Percentiles rank a stretch among this genome's conserved stretches.
Conservation (phyloP, 2,329 filamentous ascomycete species). For the Monilinia fructicola region DNA sequence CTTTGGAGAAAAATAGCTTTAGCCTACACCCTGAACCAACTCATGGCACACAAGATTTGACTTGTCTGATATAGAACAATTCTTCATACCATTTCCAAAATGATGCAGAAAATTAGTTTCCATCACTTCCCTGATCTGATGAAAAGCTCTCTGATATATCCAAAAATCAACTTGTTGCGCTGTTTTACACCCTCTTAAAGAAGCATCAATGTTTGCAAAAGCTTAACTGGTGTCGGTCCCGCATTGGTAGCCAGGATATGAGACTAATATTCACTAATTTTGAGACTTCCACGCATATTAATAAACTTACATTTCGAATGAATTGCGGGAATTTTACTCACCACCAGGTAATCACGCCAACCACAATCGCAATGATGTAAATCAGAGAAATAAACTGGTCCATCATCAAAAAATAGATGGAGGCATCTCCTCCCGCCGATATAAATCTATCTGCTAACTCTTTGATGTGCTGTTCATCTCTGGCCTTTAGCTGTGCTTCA, state of each 20-base stretch:
- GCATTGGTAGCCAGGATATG: too few species aligned
- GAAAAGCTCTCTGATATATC: neutral
- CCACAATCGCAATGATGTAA: neutral
- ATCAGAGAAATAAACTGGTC: conserved; percentile 3
- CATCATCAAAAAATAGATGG: neutral
- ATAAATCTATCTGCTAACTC: neutral
- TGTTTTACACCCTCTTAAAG: neutral
- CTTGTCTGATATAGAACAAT: neutral
- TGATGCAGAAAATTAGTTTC: neutral
- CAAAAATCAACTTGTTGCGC: neutral
- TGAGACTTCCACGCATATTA: neutral
- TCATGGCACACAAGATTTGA: neutral
- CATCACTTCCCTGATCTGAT: neutral
- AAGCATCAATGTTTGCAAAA: too few species aligned
- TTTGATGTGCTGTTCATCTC: neutral
- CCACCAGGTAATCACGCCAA: conserved; percentile 1
- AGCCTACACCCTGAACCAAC: neutral
- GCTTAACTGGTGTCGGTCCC: too few species aligned
- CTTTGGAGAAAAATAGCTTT: neutral
- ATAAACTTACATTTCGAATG: neutral
- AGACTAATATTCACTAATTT: neutral
- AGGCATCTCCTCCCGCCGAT: neutral
- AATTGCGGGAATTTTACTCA: neutral
- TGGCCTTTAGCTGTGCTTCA: neutral
- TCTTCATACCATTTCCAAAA: neutral